A percentile compares a stretch with the other conserved stretches of the same genome.
Evolutionary conservation across 129 eudicot genomes (phyloP).

Genomic region (Flaveria ramosissima): DNA sequence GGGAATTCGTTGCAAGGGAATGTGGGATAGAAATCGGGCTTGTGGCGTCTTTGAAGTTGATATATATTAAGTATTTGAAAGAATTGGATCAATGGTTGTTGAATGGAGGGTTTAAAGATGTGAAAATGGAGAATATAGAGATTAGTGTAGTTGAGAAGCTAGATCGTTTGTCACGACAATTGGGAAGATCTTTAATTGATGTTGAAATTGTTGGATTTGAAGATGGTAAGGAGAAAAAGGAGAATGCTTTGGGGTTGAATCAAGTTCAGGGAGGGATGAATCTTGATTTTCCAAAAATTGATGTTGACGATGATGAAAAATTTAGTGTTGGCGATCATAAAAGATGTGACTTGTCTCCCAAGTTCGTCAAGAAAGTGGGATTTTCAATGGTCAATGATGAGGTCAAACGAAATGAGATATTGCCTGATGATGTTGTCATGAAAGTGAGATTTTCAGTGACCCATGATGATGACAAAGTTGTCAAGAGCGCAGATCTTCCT

Average conservation of each 20-base stretch:
- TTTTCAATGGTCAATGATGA: slow-evolving; percentile 27
- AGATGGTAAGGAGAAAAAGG: slow-evolving; percentile 20
- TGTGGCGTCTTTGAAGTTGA: slow-evolving; percentile 54
- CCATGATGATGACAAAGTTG: slow-evolving; percentile 27
- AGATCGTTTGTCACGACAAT: slow-evolving; percentile 49
- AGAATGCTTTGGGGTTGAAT: slow-evolving; percentile 29
- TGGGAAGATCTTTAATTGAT: slow-evolving; percentile 26
- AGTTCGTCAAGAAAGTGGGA: slow-evolving; percentile 36
- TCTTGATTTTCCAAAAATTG: slow-evolving; percentile 34
- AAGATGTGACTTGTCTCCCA: slow-evolving; percentile 27
- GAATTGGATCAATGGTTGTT: slow-evolving; percentile 72
- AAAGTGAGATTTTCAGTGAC: slow-evolving; percentile 26
- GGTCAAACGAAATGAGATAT: slow-evolving; percentile 22
- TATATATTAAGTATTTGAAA: slow-evolving; percentile 64
- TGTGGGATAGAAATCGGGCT: slow-evolving; percentile 47
- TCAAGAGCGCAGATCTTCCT: background rate
- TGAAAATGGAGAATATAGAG: slow-evolving; percentile 33
- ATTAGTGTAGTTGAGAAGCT: slow-evolving; percentile 43
- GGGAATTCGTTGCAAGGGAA: slow-evolving; percentile 73
- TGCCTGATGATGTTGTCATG: slow-evolving; percentile 29
- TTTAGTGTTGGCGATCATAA: slow-evolving; percentile 15
- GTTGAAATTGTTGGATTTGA: slow-evolving; percentile 29
- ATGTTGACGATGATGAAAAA: slow-evolving; percentile 22
- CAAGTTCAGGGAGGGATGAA: slow-evolving; percentile 18
- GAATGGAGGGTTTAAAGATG: slow-evolving; percentile 37